phyloP scores from a whole-genome alignment of 2,329 filamentous ascomycete genomes.

The Exophiala oligosperma region DNA sequence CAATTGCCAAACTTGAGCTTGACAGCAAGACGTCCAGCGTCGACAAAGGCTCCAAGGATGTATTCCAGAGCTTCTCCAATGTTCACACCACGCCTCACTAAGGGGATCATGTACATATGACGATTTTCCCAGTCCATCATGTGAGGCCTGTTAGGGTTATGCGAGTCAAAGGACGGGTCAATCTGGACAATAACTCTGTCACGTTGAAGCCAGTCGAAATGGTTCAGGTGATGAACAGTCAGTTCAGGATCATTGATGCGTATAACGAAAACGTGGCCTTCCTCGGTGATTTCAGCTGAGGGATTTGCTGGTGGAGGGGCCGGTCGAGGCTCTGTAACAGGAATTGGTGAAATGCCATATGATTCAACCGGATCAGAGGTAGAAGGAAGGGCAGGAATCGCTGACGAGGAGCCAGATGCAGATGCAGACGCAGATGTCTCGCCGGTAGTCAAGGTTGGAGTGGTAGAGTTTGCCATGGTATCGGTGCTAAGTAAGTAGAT shows the following conservation, averaged over 20 bases:
- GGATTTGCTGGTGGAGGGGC: not conserved
- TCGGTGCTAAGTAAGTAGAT: not conserved
- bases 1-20: conserved; percentile 17
- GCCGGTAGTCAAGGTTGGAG: not conserved
- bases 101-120: conserved; percentile 2
- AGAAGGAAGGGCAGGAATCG: too few relatives aligned
- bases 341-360: not conserved
- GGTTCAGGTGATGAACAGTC: not conserved
- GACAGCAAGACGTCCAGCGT: conserved; percentile 4
- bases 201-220: conserved; percentile 10
- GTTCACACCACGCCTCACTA: not conserved
- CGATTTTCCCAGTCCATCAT: conserved; percentile 10
- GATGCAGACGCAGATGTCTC: too few relatives aligned
- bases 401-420: too few relatives aligned
- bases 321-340: not conserved
- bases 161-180: conserved; percentile 3
- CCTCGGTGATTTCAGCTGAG: not conserved
- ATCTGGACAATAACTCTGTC: conserved; percentile 8
- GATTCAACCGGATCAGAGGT: not conserved
- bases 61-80: not conserved
- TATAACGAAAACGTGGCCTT: conserved; percentile 6
- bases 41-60: conserved; percentile 5
- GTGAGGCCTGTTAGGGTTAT: not conserved
- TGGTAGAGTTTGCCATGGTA: not conserved
- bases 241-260: conserved; percentile 7